Base-by-base conservation (phyloP, 805 yeast genomes). In the Priceomyces fermenticarens region DNA sequence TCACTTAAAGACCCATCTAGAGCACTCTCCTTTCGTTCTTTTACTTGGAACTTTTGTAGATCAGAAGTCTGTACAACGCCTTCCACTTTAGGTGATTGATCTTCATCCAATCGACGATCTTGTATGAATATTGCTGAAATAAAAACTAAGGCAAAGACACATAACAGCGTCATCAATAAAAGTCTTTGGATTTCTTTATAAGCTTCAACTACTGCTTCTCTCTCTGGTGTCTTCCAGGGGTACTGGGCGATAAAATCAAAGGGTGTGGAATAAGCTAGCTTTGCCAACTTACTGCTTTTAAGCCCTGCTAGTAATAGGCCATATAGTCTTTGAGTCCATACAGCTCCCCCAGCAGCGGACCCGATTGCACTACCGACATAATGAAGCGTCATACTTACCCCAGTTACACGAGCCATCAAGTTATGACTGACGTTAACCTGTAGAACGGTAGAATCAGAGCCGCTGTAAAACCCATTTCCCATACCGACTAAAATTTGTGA, bases 221-320 rank as follows among this genome's bases (percentile, higher is more conserved):
- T 70, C 76, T 13, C 81, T 75, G 0, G 84, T 66, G 2, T 78
- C 86, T n/a, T n/a, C 83, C 83, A 78, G 1, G 78, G 54, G 51
- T 80, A 69, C 0, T 51, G 49, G 2, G 53, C 40, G 35, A 75
- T 65, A 45, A 77, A 79, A 0, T 69, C 57, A 46, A 71, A 68
- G 15, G 86, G 39, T 10, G 26, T 10, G 15, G 1, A 2, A 15
- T 36, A 36, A 11, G 39, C 39, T 9, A 16, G 20, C 3, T 27
- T 49, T 2, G 36, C 41, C 3, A 32, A 13, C 10, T 25, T 15
- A 10, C 11, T 13, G 28, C 30, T 17, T 16, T 23, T 23, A 4
- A 36, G 16, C 8, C 30, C 16, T 12, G 27, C 30, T n/a, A 27
- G 12, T 3, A 36, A 30, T n/a, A 30, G 16, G 10, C 12, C 10